Evolutionary conservation across 352 stramenopile genomes (phyloP), one percentile per base, ranked within the genome.

Genomic region (Globisporangium parvum): DNA sequence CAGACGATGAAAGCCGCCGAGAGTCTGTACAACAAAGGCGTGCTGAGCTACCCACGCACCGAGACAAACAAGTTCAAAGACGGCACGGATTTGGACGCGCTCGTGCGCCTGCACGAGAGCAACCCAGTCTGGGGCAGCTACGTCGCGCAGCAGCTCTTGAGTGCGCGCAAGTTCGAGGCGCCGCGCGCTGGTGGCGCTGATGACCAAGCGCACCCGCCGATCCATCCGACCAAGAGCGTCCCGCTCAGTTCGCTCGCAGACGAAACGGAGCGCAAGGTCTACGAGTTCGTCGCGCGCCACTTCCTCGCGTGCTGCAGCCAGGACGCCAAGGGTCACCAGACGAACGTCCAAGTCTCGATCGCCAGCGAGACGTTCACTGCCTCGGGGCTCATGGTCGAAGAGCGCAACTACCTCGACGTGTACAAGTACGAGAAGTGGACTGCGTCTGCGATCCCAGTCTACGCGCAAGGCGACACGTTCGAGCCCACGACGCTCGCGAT

Each of bases 11-110:
- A 94, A 54, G 88, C 91, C 5, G 95, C 95, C 20, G 96, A 99
- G 69, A 85, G 76, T 50, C 75, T 99, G 26, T 99, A 99, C 77
- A 96, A 99, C 71, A 91, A 98, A 62, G 98, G 97, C 23, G 93
- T 97, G 24, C 91, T 99, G 58, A 98, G 87, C 59, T 99, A 99
- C 65, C 98, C 98, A 12, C 87, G 98, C 59, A 99, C 98, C 3
- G 98, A 99, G 73, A 99, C 97, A 12, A 98, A 99, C 76, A 94
- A 91, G 51, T 99, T 99, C 72, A 95, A 97, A 61, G 83, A 91
- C 61, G 82, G 85, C 37, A 96, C 89, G 8, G 91, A 98, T 62
- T 67, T 98, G n/a, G 75, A 78, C 50, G 70, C 44, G 0, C 75
- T 97, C 12, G 47, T 98, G 0, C 55, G 62, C 9, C 59, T 91